Percentiles rank a stretch among this genome's conserved stretches.
Conservation (phyloP, 768 basidiomycete genomes). For the Grammothele lineata region DNA sequence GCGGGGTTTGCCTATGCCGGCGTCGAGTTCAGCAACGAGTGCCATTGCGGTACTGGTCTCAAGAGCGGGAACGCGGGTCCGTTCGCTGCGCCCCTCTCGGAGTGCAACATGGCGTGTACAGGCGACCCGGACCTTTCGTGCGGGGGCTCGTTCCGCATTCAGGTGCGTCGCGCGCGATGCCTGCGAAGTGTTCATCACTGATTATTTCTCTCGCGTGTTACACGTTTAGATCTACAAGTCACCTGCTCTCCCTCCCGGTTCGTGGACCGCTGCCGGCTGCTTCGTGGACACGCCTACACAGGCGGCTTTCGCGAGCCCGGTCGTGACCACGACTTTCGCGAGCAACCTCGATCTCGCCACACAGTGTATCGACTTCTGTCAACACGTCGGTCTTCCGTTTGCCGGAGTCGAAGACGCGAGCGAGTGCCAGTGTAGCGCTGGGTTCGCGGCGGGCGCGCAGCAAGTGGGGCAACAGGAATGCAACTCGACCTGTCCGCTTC, state of each 20-base stretch:
- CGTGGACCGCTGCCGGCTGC: constrained; percentile 10
- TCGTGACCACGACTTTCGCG: constrained; percentile 1
- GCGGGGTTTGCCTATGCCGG: constrained; percentile 18
- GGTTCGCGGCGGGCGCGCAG: constrained; percentile 4
- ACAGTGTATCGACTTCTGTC: constrained; percentile 10
- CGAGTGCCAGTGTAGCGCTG: constrained; percentile 12
- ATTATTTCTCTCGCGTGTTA: too few species aligned
- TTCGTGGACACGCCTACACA: constrained; percentile 11
- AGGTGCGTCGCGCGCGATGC: constrained; percentile 6
- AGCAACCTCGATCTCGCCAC: constrained; percentile 12
- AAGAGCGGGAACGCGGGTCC: constrained; percentile 4
- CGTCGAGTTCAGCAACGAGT: constrained; percentile 23
- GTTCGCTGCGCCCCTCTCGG: constrained; percentile 5
- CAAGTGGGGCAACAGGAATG: constrained; percentile 4
- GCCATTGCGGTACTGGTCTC: constrained; percentile 22
- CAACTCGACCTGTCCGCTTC: constrained; percentile 11
- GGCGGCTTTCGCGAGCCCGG: constrained; percentile 7
- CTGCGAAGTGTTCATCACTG: too few species aligned
- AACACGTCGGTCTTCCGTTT: constrained; percentile 8
- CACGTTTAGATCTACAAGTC: constrained; percentile 13
- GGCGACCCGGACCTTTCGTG: constrained; percentile 14
- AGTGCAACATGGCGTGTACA: constrained; percentile 20
- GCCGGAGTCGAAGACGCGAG: constrained; percentile 13
- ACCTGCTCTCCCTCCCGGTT: constrained; percentile 11
- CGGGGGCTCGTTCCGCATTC: constrained; percentile 19